Evolutionary conservation across 805 yeast species (phyloP).

Genomic region (Cyberlindnera misumaiensis): DNA sequence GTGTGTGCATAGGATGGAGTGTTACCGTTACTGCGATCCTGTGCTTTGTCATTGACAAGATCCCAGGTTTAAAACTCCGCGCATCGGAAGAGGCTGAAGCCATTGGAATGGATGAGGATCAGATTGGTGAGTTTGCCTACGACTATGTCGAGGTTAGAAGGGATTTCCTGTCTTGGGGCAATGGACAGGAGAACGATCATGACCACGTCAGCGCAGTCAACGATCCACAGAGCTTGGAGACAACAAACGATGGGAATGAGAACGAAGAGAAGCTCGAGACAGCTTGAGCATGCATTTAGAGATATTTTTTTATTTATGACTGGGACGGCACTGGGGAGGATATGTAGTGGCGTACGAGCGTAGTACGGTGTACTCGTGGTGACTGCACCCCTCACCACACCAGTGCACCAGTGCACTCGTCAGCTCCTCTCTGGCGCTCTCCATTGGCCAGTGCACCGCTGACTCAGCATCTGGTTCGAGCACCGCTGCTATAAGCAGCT

Average conservation of each 20-base stretch:
- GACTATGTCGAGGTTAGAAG: slow-evolving; percentile 96
- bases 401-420: too few relatives aligned
- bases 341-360: too few relatives aligned
- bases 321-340: too few relatives aligned
- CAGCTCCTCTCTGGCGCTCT: too few relatives aligned
- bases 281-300: too few relatives aligned
- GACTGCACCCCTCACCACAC: too few relatives aligned
- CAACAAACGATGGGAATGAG: neutral
- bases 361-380: too few relatives aligned
- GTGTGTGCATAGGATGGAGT: slow-evolving; percentile 69
- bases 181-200: neutral
- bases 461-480: too few relatives aligned
- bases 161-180: slow-evolving; percentile 59
- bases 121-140: slow-evolving; percentile 97
- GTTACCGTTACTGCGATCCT: slow-evolving; percentile 71
- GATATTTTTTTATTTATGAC: too few relatives aligned
- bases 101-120: slow-evolving; percentile 90
- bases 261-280: too few relatives aligned
- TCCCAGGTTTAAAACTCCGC: slow-evolving; percentile 79
- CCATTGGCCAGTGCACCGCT: too few relatives aligned
- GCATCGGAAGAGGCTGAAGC: slow-evolving; percentile 82
- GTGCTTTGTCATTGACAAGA: slow-evolving; percentile 63
- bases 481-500: too few relatives aligned
- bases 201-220: neutral
- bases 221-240: neutral